Percentiles rank a stretch among this genome's conserved stretches.
Evolutionary conservation across 768 basidiomycete species (phyloP).

Genomic region (Multifurca ochricompacta): DNA sequence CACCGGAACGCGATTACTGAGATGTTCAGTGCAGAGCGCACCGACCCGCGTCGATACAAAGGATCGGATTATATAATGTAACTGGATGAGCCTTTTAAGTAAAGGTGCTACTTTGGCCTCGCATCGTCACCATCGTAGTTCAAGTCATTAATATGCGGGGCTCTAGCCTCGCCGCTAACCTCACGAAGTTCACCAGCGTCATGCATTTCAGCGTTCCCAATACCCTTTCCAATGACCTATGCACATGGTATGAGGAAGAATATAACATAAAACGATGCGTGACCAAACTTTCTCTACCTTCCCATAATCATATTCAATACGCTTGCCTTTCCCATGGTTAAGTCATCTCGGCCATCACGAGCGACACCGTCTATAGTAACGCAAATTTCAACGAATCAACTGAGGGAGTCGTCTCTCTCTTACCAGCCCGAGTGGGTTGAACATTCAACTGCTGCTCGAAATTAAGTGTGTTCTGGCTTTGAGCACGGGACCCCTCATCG

Average conservation of each 20-base stretch:
- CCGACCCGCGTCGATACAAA: no score
- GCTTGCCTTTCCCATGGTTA: constrained; percentile 35
- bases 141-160: constrained; percentile 31
- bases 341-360: constrained; percentile 28
- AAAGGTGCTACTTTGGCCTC: no score
- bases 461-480: constrained; percentile 25
- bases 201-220: constrained; percentile 40
- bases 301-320: constrained; percentile 46
- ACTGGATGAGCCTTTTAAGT: no score
- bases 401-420: constrained; percentile 29
- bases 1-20: background rate
- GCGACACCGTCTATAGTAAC: constrained; percentile 30
- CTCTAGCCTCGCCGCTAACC: constrained; percentile 34
- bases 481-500: background rate
- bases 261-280: background rate
- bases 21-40: no score
- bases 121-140: background rate
- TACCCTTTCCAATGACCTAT: constrained; percentile 44
- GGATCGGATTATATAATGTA: constrained; percentile 1
- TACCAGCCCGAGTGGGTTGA: constrained; percentile 26
- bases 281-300: constrained; percentile 47
- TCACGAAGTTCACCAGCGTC: constrained; percentile 52
- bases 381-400: constrained; percentile 6
- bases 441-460: constrained; percentile 31
- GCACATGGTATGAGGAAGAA: background rate